A percentile compares a stretch with the other conserved stretches of the same genome.
These are phyloP conservation scores for Aquanectria penicillioides DNA, from an alignment of 2,329 filamentous ascomycete genomes.

Conservation along the genomic window DNA sequence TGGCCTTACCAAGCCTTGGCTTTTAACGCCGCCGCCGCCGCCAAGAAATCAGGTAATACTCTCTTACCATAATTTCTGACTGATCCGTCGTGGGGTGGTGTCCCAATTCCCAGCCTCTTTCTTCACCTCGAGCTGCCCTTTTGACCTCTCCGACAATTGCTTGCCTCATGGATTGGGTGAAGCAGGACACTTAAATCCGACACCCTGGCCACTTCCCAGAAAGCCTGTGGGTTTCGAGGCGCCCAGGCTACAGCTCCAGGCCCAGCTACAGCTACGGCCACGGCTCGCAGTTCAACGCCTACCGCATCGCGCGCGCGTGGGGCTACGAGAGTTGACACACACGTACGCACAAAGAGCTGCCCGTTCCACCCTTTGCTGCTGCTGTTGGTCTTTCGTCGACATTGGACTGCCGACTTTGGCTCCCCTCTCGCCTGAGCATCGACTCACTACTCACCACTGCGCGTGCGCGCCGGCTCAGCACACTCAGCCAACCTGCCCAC, in stretches of 20 bases:
- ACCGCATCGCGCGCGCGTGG: slow-evolving; percentile 14
- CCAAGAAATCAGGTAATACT: slow-evolving; percentile 4
- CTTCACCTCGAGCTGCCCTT: not conserved
- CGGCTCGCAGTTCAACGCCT: slow-evolving; percentile 10
- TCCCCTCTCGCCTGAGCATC: slow-evolving; percentile 38
- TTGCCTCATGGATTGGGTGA: slow-evolving; percentile 8
- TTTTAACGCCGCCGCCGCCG: slow-evolving; percentile 5
- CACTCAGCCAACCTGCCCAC: slow-evolving; percentile 25
- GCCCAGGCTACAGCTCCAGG: slow-evolving; percentile 3
- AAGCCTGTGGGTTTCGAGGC: slow-evolving; percentile 19
- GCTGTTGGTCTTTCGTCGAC: slow-evolving; percentile 23
- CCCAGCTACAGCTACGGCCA: too few relatives aligned
- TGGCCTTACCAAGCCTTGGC: slow-evolving; percentile 4
- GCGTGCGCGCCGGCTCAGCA: slow-evolving; percentile 27
- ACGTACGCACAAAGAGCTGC: slow-evolving; percentile 9
- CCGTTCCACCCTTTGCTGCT: slow-evolving; percentile 20
- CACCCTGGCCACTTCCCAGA: slow-evolving; percentile 13
- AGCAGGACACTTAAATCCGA: slow-evolving; percentile 10
- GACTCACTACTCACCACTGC: slow-evolving; percentile 31
- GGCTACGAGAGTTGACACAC: slow-evolving; percentile 11
- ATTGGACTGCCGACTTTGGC: slow-evolving; percentile 27
- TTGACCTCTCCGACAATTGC: not conserved
- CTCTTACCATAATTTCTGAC: not conserved
- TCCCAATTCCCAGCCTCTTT: slow-evolving; percentile 16
- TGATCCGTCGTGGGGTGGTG: slow-evolving; percentile 6